These are phyloP conservation scores for Thermothielavioides terrestris DNA, from an alignment of 495 filamentous ascomycete genomes.

Conservation along the genomic window DNA sequence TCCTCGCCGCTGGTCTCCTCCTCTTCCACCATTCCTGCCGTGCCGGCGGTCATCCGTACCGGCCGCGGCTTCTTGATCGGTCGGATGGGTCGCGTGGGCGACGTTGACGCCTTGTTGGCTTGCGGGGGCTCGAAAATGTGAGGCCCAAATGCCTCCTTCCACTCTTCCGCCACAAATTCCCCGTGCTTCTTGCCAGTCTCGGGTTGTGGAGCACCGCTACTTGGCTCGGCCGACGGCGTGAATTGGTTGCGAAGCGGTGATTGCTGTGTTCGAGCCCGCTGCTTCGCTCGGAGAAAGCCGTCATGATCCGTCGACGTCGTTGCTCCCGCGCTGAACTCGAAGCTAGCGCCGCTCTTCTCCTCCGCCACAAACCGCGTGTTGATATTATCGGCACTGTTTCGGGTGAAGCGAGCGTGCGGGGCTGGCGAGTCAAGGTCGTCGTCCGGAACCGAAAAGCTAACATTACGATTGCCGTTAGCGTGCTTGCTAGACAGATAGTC, in stretches of 20 bases:
- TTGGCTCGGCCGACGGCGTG: constrained; percentile 10
- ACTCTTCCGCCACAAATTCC: constrained; percentile 57
- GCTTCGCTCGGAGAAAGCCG: constrained; percentile 23
- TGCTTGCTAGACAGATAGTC: constrained; percentile 5
- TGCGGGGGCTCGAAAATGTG: constrained; percentile 46
- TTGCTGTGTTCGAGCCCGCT: constrained; percentile 30
- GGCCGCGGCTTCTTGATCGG: constrained; percentile 33
- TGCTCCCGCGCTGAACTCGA: constrained; percentile 39
- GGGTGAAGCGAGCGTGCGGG: constrained; percentile 34
- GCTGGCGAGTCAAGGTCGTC: constrained; percentile 22
- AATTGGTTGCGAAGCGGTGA: constrained; percentile 19
- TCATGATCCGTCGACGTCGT: constrained; percentile 19
- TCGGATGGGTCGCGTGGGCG: constrained; percentile 30
- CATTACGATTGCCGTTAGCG: constrained; percentile 25
- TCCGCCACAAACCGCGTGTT: constrained; percentile 52
- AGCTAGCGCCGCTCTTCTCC: constrained; percentile 23
- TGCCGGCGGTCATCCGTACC: constrained; percentile 35
- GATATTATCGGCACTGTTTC: constrained; percentile 63
- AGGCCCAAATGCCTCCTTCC: constrained; percentile 55
- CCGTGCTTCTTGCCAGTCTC: constrained; percentile 9
- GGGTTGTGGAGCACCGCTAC: constrained; percentile 5
- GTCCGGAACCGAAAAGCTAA: constrained; percentile 45
- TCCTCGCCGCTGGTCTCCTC: constrained; percentile 32
- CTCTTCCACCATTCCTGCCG: constrained; percentile 40
- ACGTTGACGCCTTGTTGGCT: constrained; percentile 23